Percentiles rank a stretch among this genome's conserved stretches.
Conservation (phyloP, 2,329 filamentous ascomycete genomes). For the Coniochaeta sp. region DNA sequence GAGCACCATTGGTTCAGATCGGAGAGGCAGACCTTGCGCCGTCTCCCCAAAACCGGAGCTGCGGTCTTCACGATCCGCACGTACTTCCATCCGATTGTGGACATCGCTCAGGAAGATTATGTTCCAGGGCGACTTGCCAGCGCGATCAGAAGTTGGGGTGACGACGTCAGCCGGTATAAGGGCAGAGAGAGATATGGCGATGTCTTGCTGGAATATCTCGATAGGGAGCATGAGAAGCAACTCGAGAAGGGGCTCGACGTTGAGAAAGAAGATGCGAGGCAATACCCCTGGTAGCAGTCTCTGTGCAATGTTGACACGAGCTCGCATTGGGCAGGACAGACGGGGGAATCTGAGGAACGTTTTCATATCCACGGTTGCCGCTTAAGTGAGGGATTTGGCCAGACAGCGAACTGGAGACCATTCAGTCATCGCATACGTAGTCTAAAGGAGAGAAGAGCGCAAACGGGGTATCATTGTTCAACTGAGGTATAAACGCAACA, state of each 20-base stretch:
- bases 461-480: neutral
- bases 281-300: slow-evolving; percentile 48
- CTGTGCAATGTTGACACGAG: too few species aligned
- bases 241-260: slow-evolving; percentile 58
- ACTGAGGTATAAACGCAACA: neutral
- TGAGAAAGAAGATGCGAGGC: slow-evolving; percentile 46
- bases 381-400: too few species aligned
- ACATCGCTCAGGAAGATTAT: slow-evolving; percentile 63
- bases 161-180: slow-evolving; percentile 71
- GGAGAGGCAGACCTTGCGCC: slow-evolving; percentile 63
- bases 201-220: slow-evolving; percentile 70
- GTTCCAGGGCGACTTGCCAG: slow-evolving; percentile 74
- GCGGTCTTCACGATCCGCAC: slow-evolving; percentile 73
- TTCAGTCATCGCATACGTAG: too few species aligned
- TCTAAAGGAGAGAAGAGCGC: too few species aligned
- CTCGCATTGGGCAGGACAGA: too few species aligned
- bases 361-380: too few species aligned
- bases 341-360: too few species aligned
- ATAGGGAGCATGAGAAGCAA: slow-evolving; percentile 68
- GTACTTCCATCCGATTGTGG: slow-evolving; percentile 67
- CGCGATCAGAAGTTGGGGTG: slow-evolving; percentile 74
- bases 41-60: slow-evolving; percentile 50
- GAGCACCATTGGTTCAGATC: slow-evolving; percentile 71
- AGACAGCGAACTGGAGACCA: too few species aligned
- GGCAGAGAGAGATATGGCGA: slow-evolving; percentile 67